Evolutionary conservation across 345 rosid genomes (phyloP).

Genomic region (Euclidium syriacum): DNA sequence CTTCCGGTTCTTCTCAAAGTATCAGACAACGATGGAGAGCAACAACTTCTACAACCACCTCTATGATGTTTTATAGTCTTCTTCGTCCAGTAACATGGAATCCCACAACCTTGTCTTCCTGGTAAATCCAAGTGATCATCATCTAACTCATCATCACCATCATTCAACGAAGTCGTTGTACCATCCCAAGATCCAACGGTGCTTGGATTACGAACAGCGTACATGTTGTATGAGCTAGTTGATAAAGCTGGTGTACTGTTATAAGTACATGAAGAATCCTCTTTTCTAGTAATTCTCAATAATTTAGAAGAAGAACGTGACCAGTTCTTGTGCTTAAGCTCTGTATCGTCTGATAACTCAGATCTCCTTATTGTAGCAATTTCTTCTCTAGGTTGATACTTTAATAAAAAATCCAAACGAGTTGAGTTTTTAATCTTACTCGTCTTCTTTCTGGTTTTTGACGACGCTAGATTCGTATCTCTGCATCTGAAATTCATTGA

Average conservation of each 20-base stretch:
- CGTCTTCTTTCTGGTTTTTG: constrained; percentile 47
- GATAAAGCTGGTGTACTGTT: constrained; percentile 91
- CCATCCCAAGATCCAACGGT: constrained; percentile 86
- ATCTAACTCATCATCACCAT: constrained; percentile 67
- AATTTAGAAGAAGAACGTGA: constrained; percentile 53
- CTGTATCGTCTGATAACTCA: constrained; percentile 66
- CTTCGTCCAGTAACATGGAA: constrained; percentile 92
- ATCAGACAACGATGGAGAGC: constrained; percentile 89
- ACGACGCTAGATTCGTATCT: constrained; percentile 51
- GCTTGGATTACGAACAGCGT: constrained; percentile 54
- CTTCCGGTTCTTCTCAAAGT: constrained; percentile 82
- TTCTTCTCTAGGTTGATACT: constrained; percentile 42
- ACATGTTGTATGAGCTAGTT: constrained; percentile 67
- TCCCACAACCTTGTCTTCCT: constrained; percentile 86
- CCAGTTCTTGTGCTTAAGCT: constrained; percentile 62
- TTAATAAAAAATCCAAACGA: constrained; percentile 43
- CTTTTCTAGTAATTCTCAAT: constrained; percentile 47
- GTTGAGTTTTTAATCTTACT: constrained; percentile 38
- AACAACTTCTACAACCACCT: constrained; percentile 67
- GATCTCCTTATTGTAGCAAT: constrained; percentile 34
- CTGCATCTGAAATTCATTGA: constrained; percentile 52
- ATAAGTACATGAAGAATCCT: constrained; percentile 67
- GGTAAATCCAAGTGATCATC: constrained; percentile 81
- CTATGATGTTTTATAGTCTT: constrained; percentile 73
- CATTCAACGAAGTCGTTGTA: constrained; percentile 74